These are phyloP conservation scores for Scutellaria minor DNA, from an alignment of 257 asterid species.

Conservation along the genomic window DNA sequence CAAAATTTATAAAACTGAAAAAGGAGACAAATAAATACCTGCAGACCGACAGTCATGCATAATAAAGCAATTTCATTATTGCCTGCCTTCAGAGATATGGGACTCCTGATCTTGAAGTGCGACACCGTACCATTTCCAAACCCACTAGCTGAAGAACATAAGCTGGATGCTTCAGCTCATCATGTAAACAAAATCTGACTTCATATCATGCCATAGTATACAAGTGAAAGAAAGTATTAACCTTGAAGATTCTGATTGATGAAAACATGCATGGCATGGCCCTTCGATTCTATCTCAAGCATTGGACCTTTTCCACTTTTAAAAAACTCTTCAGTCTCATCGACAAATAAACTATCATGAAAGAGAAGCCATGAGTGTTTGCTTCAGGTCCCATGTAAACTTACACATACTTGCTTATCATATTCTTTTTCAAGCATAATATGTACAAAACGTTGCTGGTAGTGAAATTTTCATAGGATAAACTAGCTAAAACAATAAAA, in stretches of 20 bases:
- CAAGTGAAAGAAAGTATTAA: too few relatives aligned
- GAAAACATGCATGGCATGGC: conserved; percentile 87
- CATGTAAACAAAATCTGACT: conserved; percentile 5
- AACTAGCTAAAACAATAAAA: conserved; percentile 25
- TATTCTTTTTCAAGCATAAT: conserved; percentile 12
- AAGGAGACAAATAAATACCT: conserved; percentile 45
- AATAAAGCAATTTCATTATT: conserved; percentile 78
- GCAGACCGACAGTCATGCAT: conserved; percentile 87
- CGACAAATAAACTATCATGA: conserved; percentile 59
- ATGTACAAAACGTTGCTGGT: conserved; percentile 9
- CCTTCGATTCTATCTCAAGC: conserved; percentile 81
- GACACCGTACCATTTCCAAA: conserved; percentile 81
- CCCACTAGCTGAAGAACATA: conserved; percentile 64
- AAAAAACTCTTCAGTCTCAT: conserved; percentile 57
- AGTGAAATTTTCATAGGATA: neutral
- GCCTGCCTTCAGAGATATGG: conserved; percentile 70
- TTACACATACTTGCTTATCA: conserved; percentile 12
- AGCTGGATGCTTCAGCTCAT: conserved; percentile 25
- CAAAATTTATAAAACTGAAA: conserved; percentile 16
- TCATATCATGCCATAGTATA: too few relatives aligned
- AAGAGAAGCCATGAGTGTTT: conserved; percentile 35
- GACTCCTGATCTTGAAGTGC: conserved; percentile 56
- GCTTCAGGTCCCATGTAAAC: conserved; percentile 11
- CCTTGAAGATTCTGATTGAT: conserved; percentile 49
- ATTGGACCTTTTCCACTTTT: conserved; percentile 59